Percentiles rank a stretch among this genome's conserved stretches.
These are phyloP conservation scores for Gossypium raimondii DNA, from an alignment of 345 rosid species.

Conservation along the genomic window DNA sequence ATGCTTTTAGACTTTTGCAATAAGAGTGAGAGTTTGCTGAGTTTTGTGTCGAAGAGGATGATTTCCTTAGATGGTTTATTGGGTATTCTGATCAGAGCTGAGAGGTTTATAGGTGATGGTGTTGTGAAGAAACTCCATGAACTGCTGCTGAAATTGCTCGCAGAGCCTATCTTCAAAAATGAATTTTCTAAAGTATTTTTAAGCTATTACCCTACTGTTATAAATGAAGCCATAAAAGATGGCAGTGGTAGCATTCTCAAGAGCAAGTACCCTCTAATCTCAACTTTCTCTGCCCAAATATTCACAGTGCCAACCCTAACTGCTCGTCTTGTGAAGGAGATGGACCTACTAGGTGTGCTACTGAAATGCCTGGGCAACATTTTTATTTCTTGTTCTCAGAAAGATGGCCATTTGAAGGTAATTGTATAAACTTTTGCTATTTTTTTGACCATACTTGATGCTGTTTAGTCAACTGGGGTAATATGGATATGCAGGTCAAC, in stretches of 20 bases:
- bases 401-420: constrained; percentile 81
- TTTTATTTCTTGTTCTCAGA: constrained; percentile 61
- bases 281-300: constrained; percentile 88
- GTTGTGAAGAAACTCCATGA: constrained; percentile 63
- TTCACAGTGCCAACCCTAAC: constrained; percentile 88
- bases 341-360: constrained; percentile 57
- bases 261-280: constrained; percentile 49
- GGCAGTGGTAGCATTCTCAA: constrained; percentile 35
- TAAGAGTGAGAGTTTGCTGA: constrained; percentile 83
- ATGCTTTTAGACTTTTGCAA: constrained; percentile 78
- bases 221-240: constrained; percentile 55
- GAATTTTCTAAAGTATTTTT: constrained; percentile 84
- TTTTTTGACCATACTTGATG: background rate
- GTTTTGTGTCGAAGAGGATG: constrained; percentile 70
- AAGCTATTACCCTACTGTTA: constrained; percentile 64
- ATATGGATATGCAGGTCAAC: background rate
- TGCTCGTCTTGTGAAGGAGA: constrained; percentile 86
- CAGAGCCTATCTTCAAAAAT: constrained; percentile 78
- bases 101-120: constrained; percentile 50
- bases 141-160: constrained; percentile 77
- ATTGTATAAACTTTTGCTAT: background rate
- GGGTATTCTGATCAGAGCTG: constrained; percentile 69
- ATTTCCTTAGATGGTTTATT: constrained; percentile 52
- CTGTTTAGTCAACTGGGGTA: background rate
- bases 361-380: constrained; percentile 71